Conservation (phyloP, 2,329 filamentous ascomycete species). For the Nectriaceae sp. region DNA sequence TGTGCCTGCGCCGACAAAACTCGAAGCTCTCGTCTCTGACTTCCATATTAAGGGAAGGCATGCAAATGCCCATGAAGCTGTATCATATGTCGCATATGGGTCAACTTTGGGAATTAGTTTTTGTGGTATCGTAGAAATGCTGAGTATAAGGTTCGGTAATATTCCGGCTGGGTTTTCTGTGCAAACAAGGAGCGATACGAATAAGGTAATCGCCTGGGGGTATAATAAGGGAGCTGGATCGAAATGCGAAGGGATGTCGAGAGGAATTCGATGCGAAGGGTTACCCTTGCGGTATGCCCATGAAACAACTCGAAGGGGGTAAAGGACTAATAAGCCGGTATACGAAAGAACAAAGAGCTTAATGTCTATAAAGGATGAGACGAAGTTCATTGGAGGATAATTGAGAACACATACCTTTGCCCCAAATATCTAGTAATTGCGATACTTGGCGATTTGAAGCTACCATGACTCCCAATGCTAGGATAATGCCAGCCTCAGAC, state of each 20-base stretch:
- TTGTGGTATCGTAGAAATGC: constrained; percentile 74
- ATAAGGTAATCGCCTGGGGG: constrained; percentile 72
- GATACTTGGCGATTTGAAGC: constrained; percentile 48
- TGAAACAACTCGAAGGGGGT: constrained; percentile 60
- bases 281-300: constrained; percentile 47
- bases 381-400: neutral
- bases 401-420: constrained; percentile 44
- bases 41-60: constrained; percentile 62
- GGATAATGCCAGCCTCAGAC: constrained; percentile 54
- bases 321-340: constrained; percentile 47
- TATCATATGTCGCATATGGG: constrained; percentile 58
- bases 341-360: constrained; percentile 39
- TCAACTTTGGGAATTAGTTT: constrained; percentile 68
- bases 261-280: constrained; percentile 40
- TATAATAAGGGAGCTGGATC: constrained; percentile 92
- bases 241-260: constrained; percentile 72
- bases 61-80: constrained; percentile 78
- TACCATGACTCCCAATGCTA: constrained; percentile 50
- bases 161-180: constrained; percentile 61
- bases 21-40: constrained; percentile 12
- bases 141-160: constrained; percentile 79
- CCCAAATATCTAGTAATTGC: constrained; percentile 48
- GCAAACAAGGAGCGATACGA: constrained; percentile 75
- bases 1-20: constrained; percentile 36
- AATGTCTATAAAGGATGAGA: constrained; percentile 41